Evolutionary conservation across 2,329 filamentous ascomycete species (phyloP).

Genomic region (Colletotrichum australisinense): DNA sequence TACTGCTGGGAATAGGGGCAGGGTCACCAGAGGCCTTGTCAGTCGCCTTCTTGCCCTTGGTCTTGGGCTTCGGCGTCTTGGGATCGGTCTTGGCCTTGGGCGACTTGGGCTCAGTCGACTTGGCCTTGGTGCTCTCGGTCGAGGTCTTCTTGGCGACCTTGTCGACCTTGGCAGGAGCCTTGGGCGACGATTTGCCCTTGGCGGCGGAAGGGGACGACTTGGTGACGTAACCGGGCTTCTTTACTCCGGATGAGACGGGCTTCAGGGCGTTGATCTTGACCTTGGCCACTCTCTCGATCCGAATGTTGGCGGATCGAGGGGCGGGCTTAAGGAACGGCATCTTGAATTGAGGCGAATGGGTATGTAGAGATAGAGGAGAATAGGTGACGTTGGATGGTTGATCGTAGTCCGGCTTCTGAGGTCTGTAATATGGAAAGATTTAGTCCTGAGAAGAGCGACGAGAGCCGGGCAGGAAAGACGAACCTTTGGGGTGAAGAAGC

Average conservation of each 20-base stretch:
- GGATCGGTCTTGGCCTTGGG: rapidly evolving
- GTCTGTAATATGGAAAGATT: too few relatives aligned
- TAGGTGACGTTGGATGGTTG: too few relatives aligned
- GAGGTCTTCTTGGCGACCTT: background rate
- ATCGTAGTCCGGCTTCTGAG: too few relatives aligned
- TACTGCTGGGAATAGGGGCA: background rate
- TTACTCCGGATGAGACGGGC: background rate
- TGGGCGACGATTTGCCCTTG: background rate
- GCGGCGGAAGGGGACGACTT: background rate
- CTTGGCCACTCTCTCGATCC: background rate
- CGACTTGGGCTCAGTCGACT: too few relatives aligned
- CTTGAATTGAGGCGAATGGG: background rate
- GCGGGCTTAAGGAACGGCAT: background rate
- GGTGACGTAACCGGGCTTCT: background rate
- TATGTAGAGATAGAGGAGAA: background rate
- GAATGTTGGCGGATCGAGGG: background rate
- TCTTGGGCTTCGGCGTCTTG: too few relatives aligned
- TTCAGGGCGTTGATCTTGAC: background rate
- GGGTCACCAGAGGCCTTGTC: too few relatives aligned
- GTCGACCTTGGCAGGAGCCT: background rate
- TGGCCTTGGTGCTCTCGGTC: background rate
- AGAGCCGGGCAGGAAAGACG: too few relatives aligned
- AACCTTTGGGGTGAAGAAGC: background rate
- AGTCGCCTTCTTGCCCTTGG: too few relatives aligned
- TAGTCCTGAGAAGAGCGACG: too few relatives aligned